Evolutionary conservation across 2,329 filamentous ascomycete genomes (phyloP), one percentile per base, ranked within the genome.

Genomic region (Bipolaris cookei): DNA sequence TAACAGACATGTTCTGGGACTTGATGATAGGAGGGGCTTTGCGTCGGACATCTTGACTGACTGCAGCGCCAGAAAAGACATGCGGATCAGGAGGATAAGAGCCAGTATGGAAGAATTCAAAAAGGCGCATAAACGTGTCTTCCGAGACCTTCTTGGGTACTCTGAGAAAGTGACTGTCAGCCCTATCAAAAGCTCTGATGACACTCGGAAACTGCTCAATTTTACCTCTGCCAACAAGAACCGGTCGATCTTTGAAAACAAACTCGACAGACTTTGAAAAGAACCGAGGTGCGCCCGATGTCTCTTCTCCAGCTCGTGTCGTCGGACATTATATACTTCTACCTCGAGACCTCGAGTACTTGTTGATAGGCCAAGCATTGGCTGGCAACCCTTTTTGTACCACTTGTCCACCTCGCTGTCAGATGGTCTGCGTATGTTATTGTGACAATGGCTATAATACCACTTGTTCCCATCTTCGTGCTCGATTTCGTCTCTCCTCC

Each of bases 231-330:
- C 70, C 62, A 3, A 76, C 66, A 35, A 76, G 72, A 16, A 79
- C 59, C 1, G 72, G 61, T 43, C 69, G 72, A 28, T 71, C 70
- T 4, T 72, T 60, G 66, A 71, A 76, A 34, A 79, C 38, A 41
- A 79, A 70, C 58, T 79, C 77, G 18, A 75, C 66, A 23, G 74
- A 76, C 4, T 73, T 68, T 1, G 61, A 52, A 7, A 74, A 2
- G 75, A 70, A 6, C 65, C 63, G 1, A 68, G 64, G 25, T 64
- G 59, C 5, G 68, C 64, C 18, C 77, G 68, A 11, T 67, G 64
- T 11, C 71, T 58, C 20, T 67, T 61, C 28, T 67, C 67, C 10
- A 79, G 65, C 16, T 69, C 60, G 37, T 69, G 64, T 21, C 56
- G 53, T 16, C 59, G 61, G 18, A 69, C 65, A 39, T 68, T 69